Conservation (phyloP, 2,329 filamentous ascomycete genomes). For the Beauveria sp. region DNA sequence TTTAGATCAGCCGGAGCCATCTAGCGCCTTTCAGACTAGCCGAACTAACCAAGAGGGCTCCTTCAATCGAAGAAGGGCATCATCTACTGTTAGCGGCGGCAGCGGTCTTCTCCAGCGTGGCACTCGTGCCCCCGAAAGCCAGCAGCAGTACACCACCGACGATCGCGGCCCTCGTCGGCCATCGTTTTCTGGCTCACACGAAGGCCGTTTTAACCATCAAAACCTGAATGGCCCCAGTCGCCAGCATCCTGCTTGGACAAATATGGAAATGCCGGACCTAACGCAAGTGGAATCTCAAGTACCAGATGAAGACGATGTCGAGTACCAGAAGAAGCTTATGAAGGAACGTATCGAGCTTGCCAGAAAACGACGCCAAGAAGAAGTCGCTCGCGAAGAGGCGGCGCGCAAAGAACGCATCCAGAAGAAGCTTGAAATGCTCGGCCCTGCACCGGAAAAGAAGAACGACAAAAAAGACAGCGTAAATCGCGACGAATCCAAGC, state of each 20-base stretch:
- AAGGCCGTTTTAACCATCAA: slow-evolving; percentile 41
- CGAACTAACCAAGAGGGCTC: slow-evolving; percentile 58
- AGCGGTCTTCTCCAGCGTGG: slow-evolving; percentile 62
- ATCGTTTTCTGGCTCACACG: slow-evolving; percentile 42
- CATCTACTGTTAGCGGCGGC: slow-evolving; percentile 84
- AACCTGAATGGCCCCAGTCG: slow-evolving; percentile 21
- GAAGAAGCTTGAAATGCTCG: slow-evolving; percentile 64
- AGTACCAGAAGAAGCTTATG: slow-evolving; percentile 65
- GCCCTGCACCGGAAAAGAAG: slow-evolving; percentile 54
- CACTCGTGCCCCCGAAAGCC: slow-evolving; percentile 34
- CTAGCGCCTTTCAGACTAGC: slow-evolving; percentile 76
- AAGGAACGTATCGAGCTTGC: slow-evolving; percentile 61
- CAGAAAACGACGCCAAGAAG: slow-evolving; percentile 58
- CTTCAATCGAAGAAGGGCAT: slow-evolving; percentile 72
- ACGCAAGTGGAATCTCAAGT: slow-evolving; percentile 19
- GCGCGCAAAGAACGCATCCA: slow-evolving; percentile 63
- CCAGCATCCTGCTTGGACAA: slow-evolving; percentile 22
- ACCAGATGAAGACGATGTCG: slow-evolving; percentile 40
- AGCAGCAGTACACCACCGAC: slow-evolving; percentile 32
- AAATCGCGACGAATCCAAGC: slow-evolving; percentile 32
- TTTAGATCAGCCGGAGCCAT: slow-evolving; percentile 67
- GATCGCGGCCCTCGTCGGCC: slow-evolving; percentile 36
- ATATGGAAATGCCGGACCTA: slow-evolving; percentile 13
- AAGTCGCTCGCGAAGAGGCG: slow-evolving; percentile 66
- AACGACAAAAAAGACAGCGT: slow-evolving; percentile 45